Conservation (phyloP, 1,284 basidiomycete genomes). For the Limonomyces culmigenus region DNA sequence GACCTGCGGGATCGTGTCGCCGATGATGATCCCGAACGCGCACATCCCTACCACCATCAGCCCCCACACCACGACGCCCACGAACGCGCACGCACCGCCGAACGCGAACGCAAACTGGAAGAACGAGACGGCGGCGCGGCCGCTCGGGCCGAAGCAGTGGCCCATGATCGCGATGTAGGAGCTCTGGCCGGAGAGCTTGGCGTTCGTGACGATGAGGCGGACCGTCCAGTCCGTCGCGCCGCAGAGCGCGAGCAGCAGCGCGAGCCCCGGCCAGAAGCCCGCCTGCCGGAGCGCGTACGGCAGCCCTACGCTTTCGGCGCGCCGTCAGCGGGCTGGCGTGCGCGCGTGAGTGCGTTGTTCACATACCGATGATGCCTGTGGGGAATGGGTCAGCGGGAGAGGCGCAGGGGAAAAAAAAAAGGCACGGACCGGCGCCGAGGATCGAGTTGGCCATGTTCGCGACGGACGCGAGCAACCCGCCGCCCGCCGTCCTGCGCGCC, state of each 20-base stretch:
- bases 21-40: slow-evolving; percentile 88
- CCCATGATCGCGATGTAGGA: slow-evolving; percentile 97
- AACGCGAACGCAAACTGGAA: slow-evolving; percentile 98
- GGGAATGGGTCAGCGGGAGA: background rate
- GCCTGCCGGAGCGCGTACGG: slow-evolving; percentile 90
- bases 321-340: slow-evolving; percentile 4
- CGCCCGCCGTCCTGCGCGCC: slow-evolving; percentile 51
- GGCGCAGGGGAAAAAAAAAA: slow-evolving; percentile 4
- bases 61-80: too few relatives aligned
- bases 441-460: slow-evolving; percentile 97
- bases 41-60: slow-evolving; percentile 60
- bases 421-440: slow-evolving; percentile 79
- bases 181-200: slow-evolving; percentile 83
- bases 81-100: slow-evolving; percentile 51
- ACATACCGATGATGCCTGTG: slow-evolving; percentile 67
- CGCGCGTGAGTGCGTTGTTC: background rate
- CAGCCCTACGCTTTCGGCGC: slow-evolving; percentile 44
- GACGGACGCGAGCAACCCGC: slow-evolving; percentile 69
- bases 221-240: slow-evolving; percentile 96
- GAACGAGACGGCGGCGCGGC: slow-evolving; percentile 85
- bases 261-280: slow-evolving; percentile 77
- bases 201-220: slow-evolving; percentile 86
- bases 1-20: slow-evolving; percentile 92
- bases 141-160: slow-evolving; percentile 81
- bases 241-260: slow-evolving; percentile 70